Evolutionary conservation across 2,329 filamentous ascomycete species (phyloP).

Genomic region (Fusarium papillatum): DNA sequence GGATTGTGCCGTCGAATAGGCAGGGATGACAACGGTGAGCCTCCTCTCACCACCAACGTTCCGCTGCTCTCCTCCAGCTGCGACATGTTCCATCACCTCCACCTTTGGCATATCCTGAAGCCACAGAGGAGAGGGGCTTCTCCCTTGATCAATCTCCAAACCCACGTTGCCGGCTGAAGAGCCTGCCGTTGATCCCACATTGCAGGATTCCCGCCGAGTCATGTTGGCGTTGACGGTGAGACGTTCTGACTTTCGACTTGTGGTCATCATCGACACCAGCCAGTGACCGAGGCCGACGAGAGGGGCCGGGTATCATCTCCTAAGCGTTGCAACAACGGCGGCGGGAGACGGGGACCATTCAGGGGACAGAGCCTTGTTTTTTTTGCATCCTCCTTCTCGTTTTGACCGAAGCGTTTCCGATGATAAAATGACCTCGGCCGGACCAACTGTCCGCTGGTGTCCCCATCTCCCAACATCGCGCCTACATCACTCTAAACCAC

Average conservation of each 20-base stretch:
- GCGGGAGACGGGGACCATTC: constrained; percentile 5
- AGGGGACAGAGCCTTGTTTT: neutral
- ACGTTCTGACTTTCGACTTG: constrained; percentile 11
- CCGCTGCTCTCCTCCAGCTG: neutral
- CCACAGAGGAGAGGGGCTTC: neutral
- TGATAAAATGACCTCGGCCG: constrained; percentile 1
- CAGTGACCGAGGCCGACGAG: neutral
- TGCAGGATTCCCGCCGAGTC: constrained; percentile 24
- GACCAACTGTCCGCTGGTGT: constrained; percentile 24
- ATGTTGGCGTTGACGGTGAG: constrained; percentile 14
- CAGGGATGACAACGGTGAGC: neutral
- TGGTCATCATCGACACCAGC: neutral
- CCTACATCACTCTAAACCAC: constrained; percentile 16
- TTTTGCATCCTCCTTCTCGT: constrained; percentile 14
- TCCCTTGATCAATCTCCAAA: neutral
- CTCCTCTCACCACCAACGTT: neutral
- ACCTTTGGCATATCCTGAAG: neutral
- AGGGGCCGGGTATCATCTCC: neutral
- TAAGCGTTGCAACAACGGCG: constrained; percentile 6
- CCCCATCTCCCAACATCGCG: constrained; percentile 9
- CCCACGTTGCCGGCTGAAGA: neutral
- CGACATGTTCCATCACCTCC: constrained; percentile 3
- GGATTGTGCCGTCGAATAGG: constrained; percentile 4
- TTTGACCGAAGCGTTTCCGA: constrained; percentile 11
- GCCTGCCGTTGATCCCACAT: neutral